Evolutionary conservation across 805 yeast species (phyloP).

Genomic region (Helenozyma rhizophorensis): DNA sequence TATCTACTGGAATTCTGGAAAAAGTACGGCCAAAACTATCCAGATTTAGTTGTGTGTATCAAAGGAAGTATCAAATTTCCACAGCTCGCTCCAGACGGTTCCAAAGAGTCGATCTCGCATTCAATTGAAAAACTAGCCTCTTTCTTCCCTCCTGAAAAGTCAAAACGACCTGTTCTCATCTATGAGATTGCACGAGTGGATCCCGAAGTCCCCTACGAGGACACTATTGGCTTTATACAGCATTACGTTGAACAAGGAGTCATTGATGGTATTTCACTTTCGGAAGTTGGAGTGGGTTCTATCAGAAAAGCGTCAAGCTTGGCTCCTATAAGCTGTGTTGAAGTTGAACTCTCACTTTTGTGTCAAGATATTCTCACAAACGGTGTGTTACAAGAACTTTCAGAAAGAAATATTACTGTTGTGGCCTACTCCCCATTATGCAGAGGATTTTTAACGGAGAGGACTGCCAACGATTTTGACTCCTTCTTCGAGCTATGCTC

Average conservation of each 20-base stretch:
- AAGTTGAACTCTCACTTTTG: conserved; percentile 74
- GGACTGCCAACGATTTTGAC: conserved; percentile 34
- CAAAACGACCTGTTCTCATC: conserved; percentile 31
- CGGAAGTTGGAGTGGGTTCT: conserved; percentile 65
- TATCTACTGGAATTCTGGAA: conserved; percentile 54
- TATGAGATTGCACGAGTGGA: conserved; percentile 77
- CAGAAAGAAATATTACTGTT: conserved; percentile 57
- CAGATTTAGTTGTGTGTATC: conserved; percentile 53
- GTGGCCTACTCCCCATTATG: conserved; percentile 83
- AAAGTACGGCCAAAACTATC: conserved; percentile 52
- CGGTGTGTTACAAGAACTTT: conserved; percentile 60
- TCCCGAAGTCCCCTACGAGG: conserved; percentile 49
- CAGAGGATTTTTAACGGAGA: conserved; percentile 72
- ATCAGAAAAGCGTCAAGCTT: conserved; percentile 54
- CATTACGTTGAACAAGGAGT: conserved; percentile 59
- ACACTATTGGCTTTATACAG: conserved; percentile 51
- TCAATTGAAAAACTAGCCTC: conserved; percentile 44
- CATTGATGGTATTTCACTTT: conserved; percentile 66
- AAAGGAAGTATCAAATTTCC: conserved; percentile 56
- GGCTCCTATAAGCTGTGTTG: conserved; percentile 62
- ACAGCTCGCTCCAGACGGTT: conserved; percentile 45
- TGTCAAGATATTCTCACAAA: conserved; percentile 55
- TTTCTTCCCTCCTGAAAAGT: conserved; percentile 24
- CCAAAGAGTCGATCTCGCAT: conserved; percentile 40
- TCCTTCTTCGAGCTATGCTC: conserved; percentile 28